Evolutionary conservation across 179 eudicot genomes (phyloP), one percentile per base, ranked within the genome.

Genomic region (Heliamphora pulchella): DNA sequence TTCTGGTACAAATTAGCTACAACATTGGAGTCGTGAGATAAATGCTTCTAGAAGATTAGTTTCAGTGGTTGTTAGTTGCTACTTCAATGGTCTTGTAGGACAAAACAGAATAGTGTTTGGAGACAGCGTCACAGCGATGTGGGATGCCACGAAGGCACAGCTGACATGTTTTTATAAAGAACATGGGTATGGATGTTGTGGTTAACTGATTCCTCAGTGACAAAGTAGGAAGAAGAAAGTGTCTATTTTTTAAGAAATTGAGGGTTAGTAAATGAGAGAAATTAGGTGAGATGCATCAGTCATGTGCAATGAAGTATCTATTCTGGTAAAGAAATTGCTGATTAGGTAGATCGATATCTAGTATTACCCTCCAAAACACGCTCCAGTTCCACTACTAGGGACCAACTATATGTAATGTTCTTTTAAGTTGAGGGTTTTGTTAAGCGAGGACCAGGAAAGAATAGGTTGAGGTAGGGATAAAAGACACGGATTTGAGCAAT

Each of bases 391-490:
- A 48, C 50, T n/a, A 11, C 6, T 48, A 71, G 58, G 17, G 1
- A n/a, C 55, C 46, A 9, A 71, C 17, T 14, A 6, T 71, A 50
- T 5, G 58, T 65, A 65, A 43, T 31, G 31, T 14, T 46, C 54
- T 50, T 69, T 54, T 50, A 71, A 71, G 57, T 71, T 48, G 22
- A 71, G 50, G 43, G 58, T 71, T 71, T 71, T 48, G 75, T 58
- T 71, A 18, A 68, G 72, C 13, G 53, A 68, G 43, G 72, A 15
- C 57, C 18, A 18, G 55, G 75, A 50, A 41, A n/a, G 57, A 48
- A 48, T 48, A 0, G 0, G 58, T 8, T 1, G 43, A 8, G 58
- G 75, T 48, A n/a, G 43, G 54, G 41, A 13, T 44, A 71, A 71
- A 13, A 71, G 58, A 54, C 43, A 2, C 10, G 5, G 3, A 54